Evolutionary conservation across 1,284 basidiomycete genomes (phyloP), one percentile per base, ranked within the genome.

Genomic region (Trametes hirsuta): DNA sequence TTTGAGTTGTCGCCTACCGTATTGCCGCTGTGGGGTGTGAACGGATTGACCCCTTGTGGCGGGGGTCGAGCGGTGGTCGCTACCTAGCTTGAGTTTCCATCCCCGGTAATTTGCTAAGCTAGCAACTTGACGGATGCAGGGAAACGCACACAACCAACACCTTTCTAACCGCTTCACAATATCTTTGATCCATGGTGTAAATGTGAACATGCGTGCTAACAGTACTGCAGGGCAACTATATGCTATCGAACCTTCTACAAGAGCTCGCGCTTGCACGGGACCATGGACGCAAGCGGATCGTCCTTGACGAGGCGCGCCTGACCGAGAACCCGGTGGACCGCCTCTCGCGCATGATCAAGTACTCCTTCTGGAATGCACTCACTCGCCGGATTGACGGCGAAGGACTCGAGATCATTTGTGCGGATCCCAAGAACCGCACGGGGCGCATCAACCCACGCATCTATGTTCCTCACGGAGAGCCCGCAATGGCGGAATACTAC

Each of bases 201-300:
- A n/a, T 25, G 22, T 2, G 10, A 40, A 40, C 10, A 12, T 18
- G 10, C 18, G 11, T 47, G n/a, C 58, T 65, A n/a, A 65, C 49
- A 22, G 9, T 45, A 36, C 41, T 12, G 30, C 66, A 95, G 94
- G 95, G 95, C 46, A 97, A 91, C 14, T 98, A 99, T 79, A 98
- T 98, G 97, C 83, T 99, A 42, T 98, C 97, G 11, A 99, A 98
- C 76, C 86, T 99, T n/a, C 82, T 99, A 30, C 97, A 99, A 81
- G 97, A 99, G 75, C 88, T 99, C 44, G 97, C 97, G 0, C 87
- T 99, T 34, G 97, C 97, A n/a, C 87, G 93, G 12, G 96, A 98
- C 72, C 94, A 95, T 74, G 93, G 93, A 56, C 84, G 95, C 55
- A 97, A 97, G 76, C 92, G 94, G 37, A 97, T 99, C 72, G 93